Base-by-base conservation (phyloP, 192 early-diverging fungal genomes). In the Powellomyces hirtus region DNA sequence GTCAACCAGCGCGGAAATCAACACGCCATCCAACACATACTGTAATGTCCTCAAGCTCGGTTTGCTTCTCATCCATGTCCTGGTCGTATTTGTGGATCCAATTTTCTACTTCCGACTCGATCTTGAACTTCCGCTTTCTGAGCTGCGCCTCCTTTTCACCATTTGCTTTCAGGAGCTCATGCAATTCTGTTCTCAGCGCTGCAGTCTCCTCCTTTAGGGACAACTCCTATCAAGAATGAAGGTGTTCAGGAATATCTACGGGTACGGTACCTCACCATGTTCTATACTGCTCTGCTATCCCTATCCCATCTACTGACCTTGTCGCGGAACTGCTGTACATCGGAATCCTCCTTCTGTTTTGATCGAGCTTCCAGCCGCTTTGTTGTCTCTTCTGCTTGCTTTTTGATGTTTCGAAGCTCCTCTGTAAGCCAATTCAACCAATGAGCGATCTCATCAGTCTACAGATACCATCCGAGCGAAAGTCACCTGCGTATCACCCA, bases 81-180 rank as follows among this genome's bases (percentile, higher is more conserved):
- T 85, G 83, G 38, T 86, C 85, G 50, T 86, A 86, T 59, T 86
- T 86, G 62, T 86, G 84, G 61, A 86, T 86, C 85, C 85, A 86
- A 52, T 86, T 86, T 64, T 86, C 85, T 14, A 86, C 85, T 64
- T 86, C 85, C 11, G 67, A 68, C 64, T 86, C 83, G 20, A 85
- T 75, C 52, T 86, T 86, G 66, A 81, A 83, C 60, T 83, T 84
- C 44, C 78, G 81, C 55, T 86, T 86, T 22, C 85, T 72, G 13
- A 83, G 59, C 27, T 63, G 20, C 11, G 81, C 81, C 65, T 86
- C 85, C 61, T 85, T 83, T 52, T 85, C 85, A 11, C 79, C 69
- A 60, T 86, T 62, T 22, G 53, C 65, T 38, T 64, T 63, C 22
- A 66, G 40, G 51, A 61, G 42, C 2, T 75, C 70, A 37, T 60